Base-by-base conservation (phyloP, 805 yeast species). In the Ogataea sp. region DNA sequence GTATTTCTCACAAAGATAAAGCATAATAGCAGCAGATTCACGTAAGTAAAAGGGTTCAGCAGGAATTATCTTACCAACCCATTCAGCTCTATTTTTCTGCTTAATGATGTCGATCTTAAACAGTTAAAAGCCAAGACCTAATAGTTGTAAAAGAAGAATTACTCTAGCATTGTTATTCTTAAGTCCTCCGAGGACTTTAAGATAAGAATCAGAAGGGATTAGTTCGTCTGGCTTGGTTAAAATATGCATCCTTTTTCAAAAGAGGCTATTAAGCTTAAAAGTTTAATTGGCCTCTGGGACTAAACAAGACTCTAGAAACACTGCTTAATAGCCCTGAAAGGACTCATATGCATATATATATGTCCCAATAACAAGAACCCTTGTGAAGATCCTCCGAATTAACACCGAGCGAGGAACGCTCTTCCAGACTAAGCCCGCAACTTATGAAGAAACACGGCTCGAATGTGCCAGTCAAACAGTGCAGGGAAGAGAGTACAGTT, bases 11-110 rank as follows among this genome's bases (percentile, higher is more conserved):
- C 73, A 75, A 31, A 80, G 56, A 53, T 77, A 80, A 42, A 65
- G 59, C 57, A 80, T 54, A 45, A 79, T 78, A 2, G 85, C 83
- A 24, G 72, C 83, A 28, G 79, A 67, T 57, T 80, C 85, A 47
- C 70, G 68, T 23, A 80, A 23, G 11, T 8, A 8, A 23, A 11
- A 11, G 26, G 26, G 10, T 23, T 23, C 26, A 23, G 7, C 26
- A 23, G 26, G 26, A 7, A 11, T 8, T 23, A 8, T 11, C 26
- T 23, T 23, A 23, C 26, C 26, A 23, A 23, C 11, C 26, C 11
- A 11, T 23, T 23, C 11, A 8, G 11, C 10, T 23, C 11, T 11
- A 7, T 23, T 7, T 23, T 11, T 23, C 26, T 8, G 7, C 26
- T 11, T 8, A 23, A 11, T 8, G 26, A 23, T 8, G 10, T 34